Evolutionary conservation across 2,329 filamentous ascomycete genomes (phyloP), one percentile per base, ranked within the genome.

Genomic region (Dactylellina sp.): DNA sequence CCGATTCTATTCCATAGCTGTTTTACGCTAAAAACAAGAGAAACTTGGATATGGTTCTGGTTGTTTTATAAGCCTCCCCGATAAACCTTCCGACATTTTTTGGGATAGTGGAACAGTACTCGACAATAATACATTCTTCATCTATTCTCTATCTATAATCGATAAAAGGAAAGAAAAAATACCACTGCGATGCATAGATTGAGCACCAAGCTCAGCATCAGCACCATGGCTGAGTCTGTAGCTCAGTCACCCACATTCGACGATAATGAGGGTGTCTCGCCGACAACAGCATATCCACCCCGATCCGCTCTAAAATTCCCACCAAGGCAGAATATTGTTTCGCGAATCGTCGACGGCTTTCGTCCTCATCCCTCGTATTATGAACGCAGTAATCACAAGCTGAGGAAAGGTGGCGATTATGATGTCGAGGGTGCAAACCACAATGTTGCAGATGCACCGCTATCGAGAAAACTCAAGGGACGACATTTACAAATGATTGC

Each of bases 401-500:
- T 72, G 20, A 40, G 55, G 5, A 72, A 72, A 18, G 68, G 68
- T 14, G 68, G 68, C 14, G 40, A 64, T 20, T 75, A 75, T 24
- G 77, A 79, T 74, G 46, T 77, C 50, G 78, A 79, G 25, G 66
- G 74, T 18, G 78, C 77, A 14, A 76, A 76, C 20, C 55, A 72
- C 18, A 77, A 76, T 40, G 61, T 78, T 14, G 78, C 78, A 6
- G 77, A 89, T 76, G 89, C 91, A 49, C 88, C 90, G 6, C 84
- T 98, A 56, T 88, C 90, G 56, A 86, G 93, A 79, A 89, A 88
- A 80, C 82, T 96, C 77, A 95, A 96, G 82, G 88, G 89, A 18
- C 86, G 93, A 52, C 94, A 98, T 83, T 80, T 97, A 80, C 93
- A 97, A 83, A 97, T 97, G 94, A 97, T 97, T 84, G 94, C 94